phyloP scores from a whole-genome alignment of 2,329 filamentous ascomycete genomes.

The Phoma herbarum region DNA sequence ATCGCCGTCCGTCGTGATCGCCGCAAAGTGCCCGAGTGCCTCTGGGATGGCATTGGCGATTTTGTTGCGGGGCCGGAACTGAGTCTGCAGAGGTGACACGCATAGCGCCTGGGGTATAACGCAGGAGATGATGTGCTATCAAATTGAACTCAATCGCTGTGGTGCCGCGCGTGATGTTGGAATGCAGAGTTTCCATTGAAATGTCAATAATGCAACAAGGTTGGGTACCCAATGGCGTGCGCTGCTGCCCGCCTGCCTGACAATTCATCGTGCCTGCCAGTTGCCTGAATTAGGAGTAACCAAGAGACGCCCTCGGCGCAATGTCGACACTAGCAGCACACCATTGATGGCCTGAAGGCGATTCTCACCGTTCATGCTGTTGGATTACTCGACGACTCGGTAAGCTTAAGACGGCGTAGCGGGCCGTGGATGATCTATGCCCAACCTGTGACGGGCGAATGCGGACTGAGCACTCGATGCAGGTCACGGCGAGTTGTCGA shows the following conservation, averaged over 20 bases:
- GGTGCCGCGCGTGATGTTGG: constrained; percentile 9
- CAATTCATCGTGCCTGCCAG: constrained; percentile 7
- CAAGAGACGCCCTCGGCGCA: constrained; percentile 8
- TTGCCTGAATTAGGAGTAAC: constrained; percentile 3
- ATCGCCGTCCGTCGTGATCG: constrained; percentile 42
- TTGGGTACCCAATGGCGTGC: constrained; percentile 5
- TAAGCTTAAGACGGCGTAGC: constrained; percentile 18
- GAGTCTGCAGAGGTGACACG: constrained; percentile 36
- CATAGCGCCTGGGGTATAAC: constrained; percentile 31
- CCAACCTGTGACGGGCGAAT: constrained; percentile 7
- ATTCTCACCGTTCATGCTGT: constrained; percentile 19
- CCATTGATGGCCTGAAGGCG: constrained; percentile 14
- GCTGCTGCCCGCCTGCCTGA: constrained; percentile 9
- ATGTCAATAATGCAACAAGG: constrained; percentile 7
- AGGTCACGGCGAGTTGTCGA: constrained; percentile 3
- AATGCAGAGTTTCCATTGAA: neutral
- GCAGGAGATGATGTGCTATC: constrained; percentile 15
- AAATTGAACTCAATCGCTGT: constrained; percentile 24
- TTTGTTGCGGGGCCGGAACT: constrained; percentile 41
- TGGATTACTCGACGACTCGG: constrained; percentile 6
- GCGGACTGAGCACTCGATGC: constrained; percentile 3
- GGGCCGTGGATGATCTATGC: constrained; percentile 18
- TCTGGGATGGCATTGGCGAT: constrained; percentile 16
- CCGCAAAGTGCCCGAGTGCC: constrained; percentile 47
- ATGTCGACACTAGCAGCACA: constrained; percentile 8